Evolutionary conservation across 805 yeast genomes (phyloP).

Genomic region (Suhomyces prunicola): DNA sequence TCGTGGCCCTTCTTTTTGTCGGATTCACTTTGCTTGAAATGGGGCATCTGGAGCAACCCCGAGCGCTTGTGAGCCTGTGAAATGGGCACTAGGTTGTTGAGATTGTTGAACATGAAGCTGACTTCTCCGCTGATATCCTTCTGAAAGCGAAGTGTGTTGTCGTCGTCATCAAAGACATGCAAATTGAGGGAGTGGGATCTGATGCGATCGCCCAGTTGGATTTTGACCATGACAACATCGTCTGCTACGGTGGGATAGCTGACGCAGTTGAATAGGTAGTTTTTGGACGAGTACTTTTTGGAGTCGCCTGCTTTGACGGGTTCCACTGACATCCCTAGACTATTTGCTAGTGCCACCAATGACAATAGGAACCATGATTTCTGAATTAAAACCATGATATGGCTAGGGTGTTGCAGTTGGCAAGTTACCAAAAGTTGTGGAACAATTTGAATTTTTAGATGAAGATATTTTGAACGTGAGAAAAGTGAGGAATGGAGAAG

Average conservation of each 20-base stretch:
- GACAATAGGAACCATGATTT: background rate
- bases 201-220: conserved; percentile 29
- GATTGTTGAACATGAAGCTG: conserved; percentile 34
- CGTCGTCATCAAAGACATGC: conserved; percentile 35
- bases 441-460: background rate
- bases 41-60: conserved; percentile 7
- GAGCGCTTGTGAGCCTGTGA: conserved; percentile 4
- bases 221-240: conserved; percentile 34
- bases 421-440: background rate
- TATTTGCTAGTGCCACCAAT: conserved; percentile 9
- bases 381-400: background rate
- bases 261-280: conserved; percentile 33
- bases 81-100: conserved; percentile 27
- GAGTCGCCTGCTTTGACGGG: conserved; percentile 32
- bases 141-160: conserved; percentile 32
- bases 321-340: conserved; percentile 34
- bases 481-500: background rate
- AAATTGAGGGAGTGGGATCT: conserved; percentile 35
- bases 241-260: conserved; percentile 34
- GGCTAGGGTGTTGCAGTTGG: background rate
- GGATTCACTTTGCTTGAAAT: conserved; percentile 2
- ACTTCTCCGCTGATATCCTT: conserved; percentile 29
- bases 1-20: conserved; percentile 12
- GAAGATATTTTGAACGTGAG: background rate
- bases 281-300: conserved; percentile 25